Percentiles rank a stretch among this genome's conserved stretches.
Conservation (phyloP, 352 stramenopile genomes). For the Thalassiosira exigua region DNA sequence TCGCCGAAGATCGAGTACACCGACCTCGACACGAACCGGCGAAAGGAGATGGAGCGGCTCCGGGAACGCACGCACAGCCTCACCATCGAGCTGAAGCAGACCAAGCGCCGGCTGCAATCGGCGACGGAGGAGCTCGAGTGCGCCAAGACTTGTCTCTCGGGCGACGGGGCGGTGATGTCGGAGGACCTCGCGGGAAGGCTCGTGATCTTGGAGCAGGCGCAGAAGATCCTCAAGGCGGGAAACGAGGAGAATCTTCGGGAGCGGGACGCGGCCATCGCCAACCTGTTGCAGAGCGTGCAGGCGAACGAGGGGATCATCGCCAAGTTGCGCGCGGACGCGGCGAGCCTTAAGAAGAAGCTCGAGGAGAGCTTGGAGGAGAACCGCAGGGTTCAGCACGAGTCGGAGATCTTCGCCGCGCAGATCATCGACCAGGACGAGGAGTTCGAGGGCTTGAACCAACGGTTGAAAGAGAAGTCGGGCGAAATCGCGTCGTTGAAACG, state of each 20-base stretch:
- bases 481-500: constrained; percentile 45
- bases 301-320: constrained; percentile 32
- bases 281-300: constrained; percentile 52
- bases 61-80: constrained; percentile 30
- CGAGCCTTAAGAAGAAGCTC: constrained; percentile 61
- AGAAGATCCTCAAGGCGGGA: constrained; percentile 48
- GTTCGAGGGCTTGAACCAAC: constrained; percentile 60
- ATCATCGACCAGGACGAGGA: constrained; percentile 84
- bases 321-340: constrained; percentile 48
- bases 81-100: constrained; percentile 32
- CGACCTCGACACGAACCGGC: constrained; percentile 15
- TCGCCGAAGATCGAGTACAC: constrained; percentile 25
- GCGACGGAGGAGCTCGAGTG: constrained; percentile 32
- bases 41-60: constrained; percentile 37
- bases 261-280: constrained; percentile 58
- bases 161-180: constrained; percentile 37
- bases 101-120: constrained; percentile 31
- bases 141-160: constrained; percentile 38
- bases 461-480: constrained; percentile 47
- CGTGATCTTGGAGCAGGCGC: constrained; percentile 32
- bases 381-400: constrained; percentile 62
- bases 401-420: constrained; percentile 82
- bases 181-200: constrained; percentile 51
- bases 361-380: constrained; percentile 61
- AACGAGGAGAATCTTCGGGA: constrained; percentile 62